Percentiles rank a stretch among this genome's conserved stretches.
These are phyloP conservation scores for Citrus cavaleriei DNA, from an alignment of 345 rosid species.

Conservation along the genomic window DNA sequence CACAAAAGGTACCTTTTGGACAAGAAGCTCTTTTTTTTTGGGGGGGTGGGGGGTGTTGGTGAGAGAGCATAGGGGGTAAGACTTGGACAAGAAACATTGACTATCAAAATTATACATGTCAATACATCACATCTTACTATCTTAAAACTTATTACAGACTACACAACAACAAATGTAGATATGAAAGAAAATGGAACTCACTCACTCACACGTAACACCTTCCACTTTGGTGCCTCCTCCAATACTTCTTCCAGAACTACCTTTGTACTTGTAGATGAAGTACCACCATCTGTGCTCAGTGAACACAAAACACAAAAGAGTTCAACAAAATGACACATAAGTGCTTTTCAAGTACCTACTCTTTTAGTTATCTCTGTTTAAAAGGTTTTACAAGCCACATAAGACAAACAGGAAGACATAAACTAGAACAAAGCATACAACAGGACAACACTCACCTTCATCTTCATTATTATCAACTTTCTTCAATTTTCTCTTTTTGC, in stretches of 20 bases:
- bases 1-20: not conserved
- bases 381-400: not conserved
- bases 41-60: too few relatives aligned
- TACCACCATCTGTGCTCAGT: slow-evolving; percentile 40
- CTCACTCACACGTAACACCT: slow-evolving; percentile 98
- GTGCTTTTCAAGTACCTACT: not conserved
- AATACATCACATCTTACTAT: not conserved
- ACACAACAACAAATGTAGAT: slow-evolving; percentile 5
- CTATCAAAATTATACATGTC: not conserved
- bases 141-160: not conserved
- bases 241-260: slow-evolving; percentile 65
- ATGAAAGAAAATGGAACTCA: slow-evolving; percentile 51
- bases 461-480: slow-evolving; percentile 25
- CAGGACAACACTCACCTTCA: slow-evolving; percentile 30
- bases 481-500: slow-evolving; percentile 66
- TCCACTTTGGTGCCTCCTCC: slow-evolving; percentile 98
- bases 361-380: not conserved
- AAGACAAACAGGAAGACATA: not conserved
- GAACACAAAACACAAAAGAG: slow-evolving; percentile 11
- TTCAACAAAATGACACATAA: slow-evolving; percentile 2
- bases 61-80: too few relatives aligned
- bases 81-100: not conserved
- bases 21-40: not conserved
- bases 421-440: not conserved
- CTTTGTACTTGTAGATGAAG: slow-evolving; percentile 31